A percentile compares a stretch with the other conserved stretches of the same genome.
phyloP scores from a whole-genome alignment of 2,329 filamentous ascomycete genomes.

The Colletotrichum gloeosporioides region DNA sequence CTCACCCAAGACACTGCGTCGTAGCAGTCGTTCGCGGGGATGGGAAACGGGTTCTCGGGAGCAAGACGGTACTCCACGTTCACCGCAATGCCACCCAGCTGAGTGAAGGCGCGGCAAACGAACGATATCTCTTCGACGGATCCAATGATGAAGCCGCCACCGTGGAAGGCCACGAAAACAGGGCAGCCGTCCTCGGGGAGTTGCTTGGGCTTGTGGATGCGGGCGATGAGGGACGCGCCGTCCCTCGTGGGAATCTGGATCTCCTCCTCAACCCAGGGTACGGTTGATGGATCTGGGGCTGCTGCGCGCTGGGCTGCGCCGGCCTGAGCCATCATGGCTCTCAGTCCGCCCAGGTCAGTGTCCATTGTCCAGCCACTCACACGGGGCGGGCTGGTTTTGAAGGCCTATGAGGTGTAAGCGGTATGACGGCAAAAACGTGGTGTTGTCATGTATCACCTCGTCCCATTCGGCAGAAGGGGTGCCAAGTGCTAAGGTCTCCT shows the following conservation, averaged over 20 bases:
- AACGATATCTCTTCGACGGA: constrained; percentile 28
- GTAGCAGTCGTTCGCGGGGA: constrained; percentile 31
- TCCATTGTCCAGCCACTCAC: constrained; percentile 24
- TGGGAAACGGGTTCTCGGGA: constrained; percentile 32
- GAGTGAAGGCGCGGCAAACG: constrained; percentile 29
- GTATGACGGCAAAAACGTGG: not conserved
- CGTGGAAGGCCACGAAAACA: constrained; percentile 31
- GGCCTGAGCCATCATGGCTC: constrained; percentile 22
- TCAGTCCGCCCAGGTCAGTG: constrained; percentile 26
- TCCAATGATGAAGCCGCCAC: constrained; percentile 31
- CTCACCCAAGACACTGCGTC: constrained; percentile 31
- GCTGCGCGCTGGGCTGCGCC: constrained; percentile 5
- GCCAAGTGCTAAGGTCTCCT: constrained; percentile 27
- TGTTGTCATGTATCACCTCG: constrained; percentile 8
- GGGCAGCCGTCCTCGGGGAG: constrained; percentile 23
- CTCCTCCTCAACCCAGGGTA: constrained; percentile 26
- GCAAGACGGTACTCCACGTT: constrained; percentile 32
- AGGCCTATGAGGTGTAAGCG: not conserved
- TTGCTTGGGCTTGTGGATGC: constrained; percentile 27
- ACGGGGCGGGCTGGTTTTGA: constrained; percentile 16
- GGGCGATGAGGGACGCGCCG: constrained; percentile 21
- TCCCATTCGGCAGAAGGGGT: constrained; percentile 24
- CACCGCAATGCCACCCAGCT: constrained; percentile 30
- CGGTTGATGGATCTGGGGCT: constrained; percentile 15
- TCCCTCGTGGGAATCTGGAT: constrained; percentile 27